A percentile compares a stretch with the other conserved stretches of the same genome.
Evolutionary conservation across 2,329 filamentous ascomycete genomes (phyloP).

Genomic region (Pseudohalonectria lignicola): DNA sequence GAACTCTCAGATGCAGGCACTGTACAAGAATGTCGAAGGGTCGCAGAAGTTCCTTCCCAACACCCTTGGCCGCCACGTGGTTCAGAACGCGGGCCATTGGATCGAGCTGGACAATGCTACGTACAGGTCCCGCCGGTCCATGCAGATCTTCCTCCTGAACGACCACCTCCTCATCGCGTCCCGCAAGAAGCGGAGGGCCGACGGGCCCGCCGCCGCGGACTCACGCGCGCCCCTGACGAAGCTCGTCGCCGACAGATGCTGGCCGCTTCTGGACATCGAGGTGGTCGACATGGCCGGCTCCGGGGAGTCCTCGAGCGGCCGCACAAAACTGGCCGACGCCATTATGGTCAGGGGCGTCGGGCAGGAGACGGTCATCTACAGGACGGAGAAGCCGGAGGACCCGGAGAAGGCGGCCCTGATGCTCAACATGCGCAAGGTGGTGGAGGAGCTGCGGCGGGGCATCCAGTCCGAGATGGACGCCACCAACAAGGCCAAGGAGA

Average conservation of each 20-base stretch:
- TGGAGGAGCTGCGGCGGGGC: conserved; percentile 81
- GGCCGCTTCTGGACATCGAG: conserved; percentile 86
- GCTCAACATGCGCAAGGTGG: conserved; percentile 82
- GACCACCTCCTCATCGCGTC: conserved; percentile 88
- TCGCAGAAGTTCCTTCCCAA: conserved; percentile 95
- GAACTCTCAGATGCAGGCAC: conserved; percentile 63
- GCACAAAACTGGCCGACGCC: conserved; percentile 66
- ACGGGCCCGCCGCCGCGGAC: conserved; percentile 40
- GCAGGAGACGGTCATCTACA: conserved; percentile 87
- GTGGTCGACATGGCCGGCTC: conserved; percentile 75
- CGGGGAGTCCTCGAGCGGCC: conserved; percentile 41
- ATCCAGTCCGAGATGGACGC: conserved; percentile 80
- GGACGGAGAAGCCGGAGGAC: conserved; percentile 71
- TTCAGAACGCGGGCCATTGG: conserved; percentile 88
- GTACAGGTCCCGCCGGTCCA: conserved; percentile 82
- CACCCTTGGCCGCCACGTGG: conserved; percentile 80
- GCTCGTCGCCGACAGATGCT: conserved; percentile 87
- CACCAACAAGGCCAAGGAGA: conserved; percentile 72
- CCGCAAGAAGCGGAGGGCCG: conserved; percentile 82
- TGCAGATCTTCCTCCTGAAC: conserved; percentile 87
- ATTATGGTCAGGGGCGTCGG: conserved; percentile 82
- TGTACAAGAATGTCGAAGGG: conserved; percentile 96
- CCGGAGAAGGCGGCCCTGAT: conserved; percentile 72
- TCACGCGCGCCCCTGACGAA: conserved; percentile 52
- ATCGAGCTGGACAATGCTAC: conserved; percentile 95